These are phyloP conservation scores for Quercus alba DNA, from an alignment of 306 rosid species.

Conservation along the genomic window DNA sequence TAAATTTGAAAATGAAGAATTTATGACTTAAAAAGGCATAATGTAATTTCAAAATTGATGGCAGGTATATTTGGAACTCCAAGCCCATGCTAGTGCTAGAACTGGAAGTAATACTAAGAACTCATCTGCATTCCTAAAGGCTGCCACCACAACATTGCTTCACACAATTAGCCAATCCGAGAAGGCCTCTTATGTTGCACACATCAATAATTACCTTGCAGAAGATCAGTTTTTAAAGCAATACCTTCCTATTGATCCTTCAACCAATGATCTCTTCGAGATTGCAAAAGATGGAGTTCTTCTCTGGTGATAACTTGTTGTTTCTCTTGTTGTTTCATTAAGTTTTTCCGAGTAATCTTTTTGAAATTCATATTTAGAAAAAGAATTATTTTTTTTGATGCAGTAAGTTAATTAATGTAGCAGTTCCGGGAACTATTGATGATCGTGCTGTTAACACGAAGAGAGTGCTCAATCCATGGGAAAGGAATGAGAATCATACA, in stretches of 20 bases:
- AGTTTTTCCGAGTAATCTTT: not conserved
- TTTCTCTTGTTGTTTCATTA: not conserved
- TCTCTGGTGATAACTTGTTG: conserved; percentile 57
- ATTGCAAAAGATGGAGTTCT: conserved; percentile 92
- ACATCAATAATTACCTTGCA: conserved; percentile 84
- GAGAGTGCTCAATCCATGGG: conserved; percentile 93
- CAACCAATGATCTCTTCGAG: conserved; percentile 87
- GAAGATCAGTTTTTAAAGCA: conserved; percentile 72
- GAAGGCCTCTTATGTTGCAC: conserved; percentile 91
- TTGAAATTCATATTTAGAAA: not conserved
- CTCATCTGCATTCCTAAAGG: conserved; percentile 89
- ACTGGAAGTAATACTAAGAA: conserved; percentile 69
- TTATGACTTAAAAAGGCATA: not conserved
- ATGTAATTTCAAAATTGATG: not conserved
- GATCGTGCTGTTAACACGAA: conserved; percentile 92
- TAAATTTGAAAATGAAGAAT: not conserved
- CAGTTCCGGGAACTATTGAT: conserved; percentile 92
- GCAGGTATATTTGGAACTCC: conserved; percentile 82
- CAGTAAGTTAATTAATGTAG: conserved; percentile 97
- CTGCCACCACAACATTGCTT: conserved; percentile 94
- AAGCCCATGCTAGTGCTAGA: conserved; percentile 71
- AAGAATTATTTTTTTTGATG: conserved; percentile 16
- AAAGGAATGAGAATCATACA: conserved; percentile 95
- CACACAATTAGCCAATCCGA: conserved; percentile 98
- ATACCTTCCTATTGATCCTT: conserved; percentile 85